Evolutionary conservation across 345 rosid genomes (phyloP).

Genomic region (Heritiera littoralis): DNA sequence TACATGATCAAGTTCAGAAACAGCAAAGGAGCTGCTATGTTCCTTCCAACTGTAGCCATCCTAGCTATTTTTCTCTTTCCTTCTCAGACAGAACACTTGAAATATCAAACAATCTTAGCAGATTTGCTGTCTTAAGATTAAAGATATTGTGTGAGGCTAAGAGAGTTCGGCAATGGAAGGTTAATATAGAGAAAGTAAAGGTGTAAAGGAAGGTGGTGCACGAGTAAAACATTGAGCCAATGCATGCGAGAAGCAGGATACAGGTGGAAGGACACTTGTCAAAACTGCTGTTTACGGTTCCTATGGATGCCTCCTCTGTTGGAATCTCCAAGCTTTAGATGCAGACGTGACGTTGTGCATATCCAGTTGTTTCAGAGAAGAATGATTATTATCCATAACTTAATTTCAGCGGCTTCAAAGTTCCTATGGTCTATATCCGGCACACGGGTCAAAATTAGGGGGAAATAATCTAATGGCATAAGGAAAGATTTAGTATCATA

Average conservation of each 20-base stretch:
- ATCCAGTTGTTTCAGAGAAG: slow-evolving; percentile 14
- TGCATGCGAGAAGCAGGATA: slow-evolving; percentile 19
- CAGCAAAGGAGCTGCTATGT: slow-evolving; percentile 81
- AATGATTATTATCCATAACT: too few species aligned
- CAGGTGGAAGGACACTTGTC: slow-evolving; percentile 62
- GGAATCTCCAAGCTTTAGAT: slow-evolving; percentile 15
- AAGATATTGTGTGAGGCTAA: background rate
- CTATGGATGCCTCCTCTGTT: background rate
- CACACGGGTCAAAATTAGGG: too few species aligned
- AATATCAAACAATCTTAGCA: background rate
- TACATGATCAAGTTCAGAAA: slow-evolving; percentile 81
- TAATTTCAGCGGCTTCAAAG: too few species aligned
- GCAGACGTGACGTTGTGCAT: background rate
- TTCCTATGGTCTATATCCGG: too few species aligned
- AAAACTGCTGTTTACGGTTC: background rate
- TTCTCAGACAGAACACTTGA: background rate
- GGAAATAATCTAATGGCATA: too few species aligned
- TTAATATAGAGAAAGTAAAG: slow-evolving; percentile 17
- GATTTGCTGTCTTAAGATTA: background rate
- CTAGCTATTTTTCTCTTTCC: background rate
- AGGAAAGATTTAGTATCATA: too few species aligned
- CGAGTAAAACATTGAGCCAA: slow-evolving; percentile 27
- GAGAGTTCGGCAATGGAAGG: background rate
- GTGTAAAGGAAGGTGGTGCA: slow-evolving; percentile 8
- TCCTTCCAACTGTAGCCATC: slow-evolving; percentile 62